Evolutionary conservation across 108 stramenopile genomes (phyloP), one percentile per base, ranked within the genome.

Genomic region (Pseudonitzschia pungens): DNA sequence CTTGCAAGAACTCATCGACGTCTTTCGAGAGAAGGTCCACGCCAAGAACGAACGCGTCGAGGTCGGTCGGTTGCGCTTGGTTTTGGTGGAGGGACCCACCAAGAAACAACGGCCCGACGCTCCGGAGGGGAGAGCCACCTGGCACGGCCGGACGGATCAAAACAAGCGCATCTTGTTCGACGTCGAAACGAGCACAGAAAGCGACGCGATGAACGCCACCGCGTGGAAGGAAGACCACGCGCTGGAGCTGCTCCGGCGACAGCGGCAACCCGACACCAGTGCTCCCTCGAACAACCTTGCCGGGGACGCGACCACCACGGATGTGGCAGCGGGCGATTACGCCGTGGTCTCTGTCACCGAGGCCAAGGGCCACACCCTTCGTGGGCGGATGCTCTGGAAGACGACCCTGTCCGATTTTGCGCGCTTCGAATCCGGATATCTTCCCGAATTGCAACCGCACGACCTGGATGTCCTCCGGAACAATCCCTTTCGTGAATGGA

Each of bases 61-160:
- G 73, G 77, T 90, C 21, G 92, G 94, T 27, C 78, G 73, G 60
- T 74, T 89, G 44, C 81, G 94, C 52, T 71, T 91, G 62, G 92
- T 96, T 3, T 59, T 96, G 55, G 83, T 96, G 5, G 94, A 96
- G 80, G 94, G 94, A 22, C 83, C 84, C 56, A 77, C 90, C 7
- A 92, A 90, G 71, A 84, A 80, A 59, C 87, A 84, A 57, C 73
- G 43, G 42, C 65, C 59, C 5, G 53, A 70, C 28, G 10, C 29
- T 26, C 29, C 31, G 41, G 42, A 52, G 5, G 45, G 50, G 20
- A 54, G 16, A 54, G 33, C 32, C 28, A 70, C 60, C 43, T 86
- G 80, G 81, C 78, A 83, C 48, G 94, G 94, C 11, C 81, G 91
- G 26, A 95, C 94, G 0, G 94, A 95, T 70, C 89, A 92, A 79